These are phyloP conservation scores for Leccinum obscurum DNA, from an alignment of 768 basidiomycete genomes.

Conservation along the genomic window DNA sequence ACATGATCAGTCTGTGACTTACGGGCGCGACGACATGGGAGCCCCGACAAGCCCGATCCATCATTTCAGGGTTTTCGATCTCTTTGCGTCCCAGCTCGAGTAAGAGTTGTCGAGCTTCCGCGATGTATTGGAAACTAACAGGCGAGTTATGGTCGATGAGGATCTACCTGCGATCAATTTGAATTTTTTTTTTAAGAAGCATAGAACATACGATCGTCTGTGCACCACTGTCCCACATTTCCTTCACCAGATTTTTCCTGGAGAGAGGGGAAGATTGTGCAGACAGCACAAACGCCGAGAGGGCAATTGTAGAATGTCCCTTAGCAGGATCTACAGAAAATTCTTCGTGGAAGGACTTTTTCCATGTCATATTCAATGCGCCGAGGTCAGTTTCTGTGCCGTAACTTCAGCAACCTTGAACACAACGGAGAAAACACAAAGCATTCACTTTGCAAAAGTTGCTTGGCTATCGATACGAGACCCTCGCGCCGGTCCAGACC, in stretches of 20 bases:
- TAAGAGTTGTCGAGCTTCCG: slow-evolving; percentile 75
- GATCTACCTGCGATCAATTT: slow-evolving; percentile 46
- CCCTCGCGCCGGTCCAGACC: slow-evolving; percentile 80
- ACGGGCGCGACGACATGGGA: slow-evolving; percentile 90
- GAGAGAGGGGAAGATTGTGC: slow-evolving; percentile 60
- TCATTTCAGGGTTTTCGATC: slow-evolving; percentile 44
- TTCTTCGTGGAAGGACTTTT: slow-evolving; percentile 54
- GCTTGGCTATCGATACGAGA: slow-evolving; percentile 64
- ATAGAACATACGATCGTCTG: slow-evolving; percentile 60
- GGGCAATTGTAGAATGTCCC: slow-evolving; percentile 58
- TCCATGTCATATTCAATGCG: slow-evolving; percentile 49
- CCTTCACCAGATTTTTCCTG: slow-evolving; percentile 66
- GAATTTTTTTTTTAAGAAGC: background rate
- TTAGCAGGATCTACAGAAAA: slow-evolving; percentile 41
- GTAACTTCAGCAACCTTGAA: slow-evolving; percentile 14
- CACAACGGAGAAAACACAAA: background rate
- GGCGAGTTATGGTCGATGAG: slow-evolving; percentile 83
- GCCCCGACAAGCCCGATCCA: slow-evolving; percentile 45
- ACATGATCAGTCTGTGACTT: slow-evolving; percentile 30
- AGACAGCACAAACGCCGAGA: slow-evolving; percentile 88
- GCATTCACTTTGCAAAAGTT: slow-evolving; percentile 54
- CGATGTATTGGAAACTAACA: slow-evolving; percentile 73
- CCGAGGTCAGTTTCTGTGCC: slow-evolving; percentile 49
- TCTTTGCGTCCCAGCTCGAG: slow-evolving; percentile 64
- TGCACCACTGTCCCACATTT: slow-evolving; percentile 93